Evolutionary conservation across 306 rosid species (phyloP).

Genomic region (Quercus robur): DNA sequence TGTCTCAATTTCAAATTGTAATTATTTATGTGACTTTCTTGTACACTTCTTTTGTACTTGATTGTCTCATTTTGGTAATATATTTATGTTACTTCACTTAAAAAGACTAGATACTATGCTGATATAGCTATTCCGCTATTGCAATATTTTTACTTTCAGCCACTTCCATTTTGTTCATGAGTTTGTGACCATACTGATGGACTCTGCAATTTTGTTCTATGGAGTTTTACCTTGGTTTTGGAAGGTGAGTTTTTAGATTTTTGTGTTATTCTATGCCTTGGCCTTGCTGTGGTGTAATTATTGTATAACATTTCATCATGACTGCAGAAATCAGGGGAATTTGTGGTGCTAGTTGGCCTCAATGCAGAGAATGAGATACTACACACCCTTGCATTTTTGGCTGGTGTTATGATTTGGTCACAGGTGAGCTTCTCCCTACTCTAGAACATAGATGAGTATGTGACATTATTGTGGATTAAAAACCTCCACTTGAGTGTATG

Average conservation of each 20-base stretch:
- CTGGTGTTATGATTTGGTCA: conserved; percentile 86
- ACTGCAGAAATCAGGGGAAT: conserved; percentile 82
- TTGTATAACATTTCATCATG: conserved; percentile 7
- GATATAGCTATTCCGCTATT: not conserved
- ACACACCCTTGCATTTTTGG: conserved; percentile 82
- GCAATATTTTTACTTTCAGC: conserved; percentile 46
- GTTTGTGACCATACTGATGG: conserved; percentile 83
- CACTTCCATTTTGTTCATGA: conserved; percentile 86
- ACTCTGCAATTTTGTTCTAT: conserved; percentile 70
- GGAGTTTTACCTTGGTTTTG: conserved; percentile 93
- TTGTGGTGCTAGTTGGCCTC: conserved; percentile 59
- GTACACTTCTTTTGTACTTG: no score
- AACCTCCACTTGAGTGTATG: not conserved
- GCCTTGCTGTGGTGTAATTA: conserved; percentile 12
- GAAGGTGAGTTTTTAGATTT: conserved; percentile 65
- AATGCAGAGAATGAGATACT: conserved; percentile 86
- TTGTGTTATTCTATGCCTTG: conserved; percentile 4
- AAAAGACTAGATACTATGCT: no score
- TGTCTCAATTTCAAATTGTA: no score
- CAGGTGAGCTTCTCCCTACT: conserved; percentile 52
- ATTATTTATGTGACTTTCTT: no score
- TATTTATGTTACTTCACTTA: no score
- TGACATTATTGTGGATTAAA: not conserved
- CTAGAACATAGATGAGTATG: conserved; percentile 7
- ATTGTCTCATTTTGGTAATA: no score